phyloP scores from a whole-genome alignment of 495 filamentous ascomycete genomes.

The Penicillium egyptiacum region DNA sequence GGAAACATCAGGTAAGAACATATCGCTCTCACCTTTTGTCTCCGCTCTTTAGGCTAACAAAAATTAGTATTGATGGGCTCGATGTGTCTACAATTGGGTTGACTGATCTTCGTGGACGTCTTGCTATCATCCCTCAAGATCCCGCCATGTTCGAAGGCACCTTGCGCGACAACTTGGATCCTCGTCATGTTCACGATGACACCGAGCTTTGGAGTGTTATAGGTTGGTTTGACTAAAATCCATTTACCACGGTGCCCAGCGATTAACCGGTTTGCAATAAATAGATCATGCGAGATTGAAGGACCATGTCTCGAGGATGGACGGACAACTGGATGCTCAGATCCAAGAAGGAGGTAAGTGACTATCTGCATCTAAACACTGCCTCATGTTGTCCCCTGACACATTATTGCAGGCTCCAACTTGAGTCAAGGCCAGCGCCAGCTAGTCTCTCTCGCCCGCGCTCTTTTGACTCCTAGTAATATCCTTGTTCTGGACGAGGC shows the following conservation, averaged over 20 bases:
- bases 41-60: conserved; percentile 20
- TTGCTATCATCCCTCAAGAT: conserved; percentile 98
- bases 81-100: conserved; percentile 91
- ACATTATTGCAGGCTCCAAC: conserved; percentile 52
- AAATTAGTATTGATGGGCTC: conserved; percentile 70
- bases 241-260: background rate
- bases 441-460: conserved; percentile 87
- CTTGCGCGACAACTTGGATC: conserved; percentile 93
- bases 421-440: conserved; percentile 72
- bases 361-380: conserved; percentile 4
- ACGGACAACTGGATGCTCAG: conserved; percentile 82
- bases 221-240: conserved; percentile 55
- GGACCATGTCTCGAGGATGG: conserved; percentile 86
- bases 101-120: conserved; percentile 79
- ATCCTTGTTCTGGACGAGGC: conserved; percentile 98
- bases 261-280: conserved; percentile 20
- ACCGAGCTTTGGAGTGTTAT: conserved; percentile 97
- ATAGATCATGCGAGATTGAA: conserved; percentile 90
- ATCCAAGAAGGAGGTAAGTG: conserved; percentile 90
- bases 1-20: conserved; percentile 65
- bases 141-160: conserved; percentile 96
- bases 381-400: conserved; percentile 7
- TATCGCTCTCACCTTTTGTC: background rate
- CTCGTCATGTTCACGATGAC: conserved; percentile 92
- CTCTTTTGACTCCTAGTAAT: conserved; percentile 91